Evolutionary conservation across 2,329 filamentous ascomycete genomes (phyloP).

Genomic region (Botrytis tulipae): DNA sequence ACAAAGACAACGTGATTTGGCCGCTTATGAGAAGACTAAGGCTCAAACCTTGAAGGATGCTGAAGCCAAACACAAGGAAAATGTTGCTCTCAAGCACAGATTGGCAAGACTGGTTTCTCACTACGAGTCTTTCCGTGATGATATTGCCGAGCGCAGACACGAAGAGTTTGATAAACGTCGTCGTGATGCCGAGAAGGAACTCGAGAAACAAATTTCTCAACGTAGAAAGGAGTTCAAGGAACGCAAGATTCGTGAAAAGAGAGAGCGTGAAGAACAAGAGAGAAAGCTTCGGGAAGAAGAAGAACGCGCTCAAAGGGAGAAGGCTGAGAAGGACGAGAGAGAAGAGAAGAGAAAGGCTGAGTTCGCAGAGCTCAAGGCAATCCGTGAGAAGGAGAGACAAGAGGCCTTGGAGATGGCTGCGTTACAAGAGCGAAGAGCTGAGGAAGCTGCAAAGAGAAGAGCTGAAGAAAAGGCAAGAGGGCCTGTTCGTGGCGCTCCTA

Average conservation of each 20-base stretch:
- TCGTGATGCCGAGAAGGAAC: slow-evolving; percentile 85
- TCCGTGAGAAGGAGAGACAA: slow-evolving; percentile 65
- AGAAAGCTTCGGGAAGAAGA: slow-evolving; percentile 76
- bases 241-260: slow-evolving; percentile 75
- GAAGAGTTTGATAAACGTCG: slow-evolving; percentile 95
- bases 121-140: slow-evolving; percentile 81
- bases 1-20: slow-evolving; percentile 76
- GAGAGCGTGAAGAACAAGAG: slow-evolving; percentile 82
- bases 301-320: slow-evolving; percentile 76
- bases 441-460: slow-evolving; percentile 78
- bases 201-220: slow-evolving; percentile 85
- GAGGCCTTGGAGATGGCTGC: slow-evolving; percentile 64
- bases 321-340: slow-evolving; percentile 75
- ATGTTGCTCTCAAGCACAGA: slow-evolving; percentile 90
- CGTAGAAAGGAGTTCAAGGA: slow-evolving; percentile 89
- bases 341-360: slow-evolving; percentile 78
- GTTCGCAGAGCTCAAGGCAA: slow-evolving; percentile 64
- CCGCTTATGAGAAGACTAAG: slow-evolving; percentile 77
- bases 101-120: slow-evolving; percentile 78
- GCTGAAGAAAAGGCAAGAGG: slow-evolving; percentile 52
- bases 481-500: slow-evolving; percentile 43
- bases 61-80: slow-evolving; percentile 86
- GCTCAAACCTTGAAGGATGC: slow-evolving; percentile 74
- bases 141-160: slow-evolving; percentile 81
- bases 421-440: slow-evolving; percentile 77